Base-by-base conservation (phyloP, 768 basidiomycete genomes). In the Pluteus cervinus region DNA sequence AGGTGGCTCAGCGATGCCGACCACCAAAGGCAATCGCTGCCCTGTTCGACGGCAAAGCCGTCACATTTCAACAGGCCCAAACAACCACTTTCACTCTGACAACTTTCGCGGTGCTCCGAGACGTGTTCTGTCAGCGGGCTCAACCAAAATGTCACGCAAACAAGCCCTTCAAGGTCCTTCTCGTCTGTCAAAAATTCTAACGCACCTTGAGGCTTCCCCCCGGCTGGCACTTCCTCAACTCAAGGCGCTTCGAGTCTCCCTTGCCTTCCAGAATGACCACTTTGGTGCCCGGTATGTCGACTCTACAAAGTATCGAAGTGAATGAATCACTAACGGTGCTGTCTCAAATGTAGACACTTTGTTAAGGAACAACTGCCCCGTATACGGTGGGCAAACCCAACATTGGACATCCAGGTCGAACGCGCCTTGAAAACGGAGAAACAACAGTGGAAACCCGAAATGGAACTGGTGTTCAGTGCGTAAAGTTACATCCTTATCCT, bases 361-460 rank as follows among this genome's bases (percentile, higher is more conserved):
- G 69, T 83, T 25, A 85, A 83, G 52, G 78, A 89, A 26, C 71
- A 84, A n/a, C 60, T 90, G 0, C 84, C 83, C 1, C 69, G 83
- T 21, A 83, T 90, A 65, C 80, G 76, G 8, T 87, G 75, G 55
- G 80, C 76, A 1, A 89, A 90, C 49, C 86, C 86, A 0, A 54
- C 65, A 6, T 49, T 89, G 17, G 63, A 72, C 21, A 78, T 90
- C 24, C 59, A 71, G 22, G 73, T 87, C 0, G 66, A 70, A 45
- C 77, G 68, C 42, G 57, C 68, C 29, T 62, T 57, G 22, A 85
- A 84, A 57, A 60, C 66, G 7, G 56, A 59, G 37, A 57, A 70
- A 14, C 80, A 81, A 12, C 52, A 47, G 1, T 85, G 76, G 81
- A 63, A 62, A 37, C 76, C 85, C 0, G 68, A 79, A 36, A 68